Percentiles rank a stretch among this genome's conserved stretches.
Evolutionary conservation across 768 basidiomycete genomes (phyloP).

Genomic region (Sporobolomyces pararoseus): DNA sequence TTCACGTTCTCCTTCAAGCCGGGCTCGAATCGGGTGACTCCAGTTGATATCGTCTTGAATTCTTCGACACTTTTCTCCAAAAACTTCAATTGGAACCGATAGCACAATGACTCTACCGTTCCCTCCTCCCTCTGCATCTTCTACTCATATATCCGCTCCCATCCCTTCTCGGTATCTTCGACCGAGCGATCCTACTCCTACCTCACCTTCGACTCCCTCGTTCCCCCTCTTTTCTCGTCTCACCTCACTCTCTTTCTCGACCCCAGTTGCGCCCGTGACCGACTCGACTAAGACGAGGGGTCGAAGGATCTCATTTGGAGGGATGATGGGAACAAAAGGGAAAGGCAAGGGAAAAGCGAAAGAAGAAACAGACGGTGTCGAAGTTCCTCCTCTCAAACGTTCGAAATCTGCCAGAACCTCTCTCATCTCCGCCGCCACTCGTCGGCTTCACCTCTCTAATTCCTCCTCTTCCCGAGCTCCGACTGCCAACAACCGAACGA

Average conservation of each 20-base stretch:
- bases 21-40: no score
- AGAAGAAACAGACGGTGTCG: background rate
- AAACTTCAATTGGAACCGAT: background rate
- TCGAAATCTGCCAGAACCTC: constrained; percentile 17
- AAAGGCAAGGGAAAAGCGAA: background rate
- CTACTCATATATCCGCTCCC: background rate
- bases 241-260: constrained; percentile 8
- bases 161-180: background rate
- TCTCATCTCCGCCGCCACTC: constrained; percentile 9
- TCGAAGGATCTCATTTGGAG: constrained; percentile 5
- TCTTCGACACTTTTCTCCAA: background rate
- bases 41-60: no score
- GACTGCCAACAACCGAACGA: background rate
- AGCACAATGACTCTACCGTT: background rate
- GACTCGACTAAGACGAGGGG: background rate
- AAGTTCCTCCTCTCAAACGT: constrained; percentile 6
- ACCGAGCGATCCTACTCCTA: background rate
- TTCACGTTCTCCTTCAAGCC: no score
- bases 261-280: no score
- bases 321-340: background rate
- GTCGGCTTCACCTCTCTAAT: background rate
- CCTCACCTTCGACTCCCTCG: background rate
- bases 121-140: background rate
- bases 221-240: constrained; percentile 11
- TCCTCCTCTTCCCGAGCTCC: no score